phyloP scores from a whole-genome alignment of 139 green algal genomes.

The Limnomonas spitsbergensis region DNA sequence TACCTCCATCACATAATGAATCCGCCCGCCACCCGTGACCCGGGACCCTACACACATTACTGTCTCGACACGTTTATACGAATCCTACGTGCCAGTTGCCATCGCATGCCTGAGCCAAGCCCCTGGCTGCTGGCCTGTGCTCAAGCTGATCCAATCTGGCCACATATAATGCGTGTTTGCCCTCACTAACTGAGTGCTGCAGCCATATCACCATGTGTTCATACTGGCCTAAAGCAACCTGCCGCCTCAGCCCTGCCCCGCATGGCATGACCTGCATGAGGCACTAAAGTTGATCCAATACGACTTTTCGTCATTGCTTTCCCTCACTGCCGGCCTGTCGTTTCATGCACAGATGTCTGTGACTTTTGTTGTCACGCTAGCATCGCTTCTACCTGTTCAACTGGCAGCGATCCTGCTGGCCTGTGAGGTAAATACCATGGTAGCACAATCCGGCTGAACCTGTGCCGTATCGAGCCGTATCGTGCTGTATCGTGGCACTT shows the following conservation, averaged over 20 bases:
- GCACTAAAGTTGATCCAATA: not conserved
- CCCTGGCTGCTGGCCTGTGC: too few species aligned
- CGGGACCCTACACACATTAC: too few species aligned
- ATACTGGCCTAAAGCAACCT: not conserved
- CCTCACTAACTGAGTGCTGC: not conserved
- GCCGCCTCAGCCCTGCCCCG: not conserved
- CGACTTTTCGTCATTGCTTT: not conserved
- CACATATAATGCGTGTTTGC: too few species aligned
- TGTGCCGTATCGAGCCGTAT: not conserved
- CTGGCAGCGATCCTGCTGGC: not conserved
- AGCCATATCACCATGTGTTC: not conserved
- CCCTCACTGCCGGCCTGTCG: not conserved
- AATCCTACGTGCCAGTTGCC: too few species aligned
- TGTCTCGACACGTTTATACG: too few species aligned
- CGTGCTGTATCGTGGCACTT: not conserved
- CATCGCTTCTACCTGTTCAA: slow-evolving; percentile 9
- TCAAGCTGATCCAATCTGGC: too few species aligned
- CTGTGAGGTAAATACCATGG: not conserved
- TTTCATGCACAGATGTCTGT: slow-evolving; percentile 22
- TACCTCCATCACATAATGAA: too few species aligned
- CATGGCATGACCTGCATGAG: not conserved
- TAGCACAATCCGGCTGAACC: not conserved
- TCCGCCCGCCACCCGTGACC: too few species aligned
- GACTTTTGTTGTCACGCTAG: slow-evolving; percentile 22
- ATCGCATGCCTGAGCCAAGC: too few species aligned